Evolutionary conservation across 495 filamentous ascomycete species (phyloP).

Genomic region (Cercophora samala): DNA sequence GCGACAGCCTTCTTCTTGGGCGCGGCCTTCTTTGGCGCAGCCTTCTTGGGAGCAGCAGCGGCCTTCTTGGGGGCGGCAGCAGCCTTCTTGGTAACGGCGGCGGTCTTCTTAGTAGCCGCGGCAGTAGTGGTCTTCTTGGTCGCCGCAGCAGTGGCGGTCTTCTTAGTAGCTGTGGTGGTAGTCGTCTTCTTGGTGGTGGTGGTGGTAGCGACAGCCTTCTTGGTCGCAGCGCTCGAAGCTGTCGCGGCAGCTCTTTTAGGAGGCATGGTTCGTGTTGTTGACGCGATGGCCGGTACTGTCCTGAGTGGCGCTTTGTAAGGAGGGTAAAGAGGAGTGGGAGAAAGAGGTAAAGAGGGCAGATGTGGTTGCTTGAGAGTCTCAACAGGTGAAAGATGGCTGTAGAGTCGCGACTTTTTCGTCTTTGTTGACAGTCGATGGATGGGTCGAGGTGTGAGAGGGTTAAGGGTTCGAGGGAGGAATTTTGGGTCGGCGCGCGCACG

Average conservation of each 20-base stretch:
- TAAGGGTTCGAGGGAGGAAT: slow-evolving; percentile 3
- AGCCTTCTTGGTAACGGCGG: slow-evolving; percentile 18
- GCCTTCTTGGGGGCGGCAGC: slow-evolving; percentile 43
- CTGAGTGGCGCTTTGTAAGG: slow-evolving; percentile 9
- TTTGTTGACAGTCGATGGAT: slow-evolving; percentile 7
- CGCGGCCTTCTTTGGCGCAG: slow-evolving; percentile 31
- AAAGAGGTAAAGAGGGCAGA: not conserved
- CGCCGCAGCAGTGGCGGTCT: slow-evolving; percentile 19
- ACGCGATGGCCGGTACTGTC: not conserved
- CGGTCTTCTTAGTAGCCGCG: slow-evolving; percentile 12
- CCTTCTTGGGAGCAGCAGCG: slow-evolving; percentile 20
- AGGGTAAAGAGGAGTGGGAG: not conserved
- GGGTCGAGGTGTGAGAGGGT: not conserved
- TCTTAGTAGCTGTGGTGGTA: slow-evolving; percentile 13
- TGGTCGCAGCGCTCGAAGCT: slow-evolving; percentile 12
- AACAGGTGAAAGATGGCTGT: not conserved
- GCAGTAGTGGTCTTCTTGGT: slow-evolving; percentile 9
- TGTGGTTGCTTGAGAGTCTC: not conserved
- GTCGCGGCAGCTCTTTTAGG: slow-evolving; percentile 28
- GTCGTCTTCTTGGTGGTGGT: slow-evolving; percentile 26
- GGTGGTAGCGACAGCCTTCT: slow-evolving; percentile 20
- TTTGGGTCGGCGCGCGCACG: slow-evolving; percentile 9
- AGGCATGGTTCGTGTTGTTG: slow-evolving; percentile 23
- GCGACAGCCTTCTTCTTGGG: slow-evolving; percentile 33
- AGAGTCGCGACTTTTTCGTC: not conserved